Conservation (phyloP, 1,284 basidiomycete species). For the Sphagnurus paluster region DNA sequence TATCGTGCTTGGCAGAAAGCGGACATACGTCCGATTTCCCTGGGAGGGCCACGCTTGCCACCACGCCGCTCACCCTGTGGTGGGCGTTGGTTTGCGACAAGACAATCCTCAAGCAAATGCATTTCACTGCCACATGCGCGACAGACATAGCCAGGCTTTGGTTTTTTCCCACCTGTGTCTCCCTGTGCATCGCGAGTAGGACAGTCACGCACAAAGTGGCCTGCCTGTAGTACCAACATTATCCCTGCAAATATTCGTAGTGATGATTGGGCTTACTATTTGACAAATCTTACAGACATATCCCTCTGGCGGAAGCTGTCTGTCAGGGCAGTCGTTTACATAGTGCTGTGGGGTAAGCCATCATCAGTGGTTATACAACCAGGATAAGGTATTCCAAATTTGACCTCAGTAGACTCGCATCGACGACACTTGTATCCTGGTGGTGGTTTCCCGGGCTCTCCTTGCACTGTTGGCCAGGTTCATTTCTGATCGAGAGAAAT, state of each 20-base stretch:
- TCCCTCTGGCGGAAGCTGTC: constrained; percentile 73
- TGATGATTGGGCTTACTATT: constrained; percentile 40
- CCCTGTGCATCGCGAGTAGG: constrained; percentile 74
- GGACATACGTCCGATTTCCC: constrained; percentile 75
- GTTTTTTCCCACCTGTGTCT: constrained; percentile 78
- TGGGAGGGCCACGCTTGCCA: constrained; percentile 61
- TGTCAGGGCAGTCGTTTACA: constrained; percentile 72
- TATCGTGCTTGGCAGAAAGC: constrained; percentile 14
- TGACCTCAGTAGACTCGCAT: constrained; percentile 74
- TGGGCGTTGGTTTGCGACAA: constrained; percentile 54
- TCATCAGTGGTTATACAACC: background rate
- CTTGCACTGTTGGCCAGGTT: constrained; percentile 31
- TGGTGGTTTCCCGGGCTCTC: constrained; percentile 58
- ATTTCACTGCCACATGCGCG: constrained; percentile 82
- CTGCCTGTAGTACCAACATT: constrained; percentile 46
- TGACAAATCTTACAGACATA: constrained; percentile 88
- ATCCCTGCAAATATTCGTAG: background rate
- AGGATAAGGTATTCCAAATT: constrained; percentile 20
- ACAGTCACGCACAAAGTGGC: constrained; percentile 86
- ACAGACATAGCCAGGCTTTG: constrained; percentile 82
- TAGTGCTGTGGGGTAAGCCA: constrained; percentile 61
- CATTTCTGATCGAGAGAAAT: background rate
- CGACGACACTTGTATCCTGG: constrained; percentile 74
- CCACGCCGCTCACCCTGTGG: constrained; percentile 39
- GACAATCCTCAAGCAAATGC: constrained; percentile 87